Evolutionary conservation across 768 basidiomycete genomes (phyloP), one percentile per base, ranked within the genome.

Genomic region (Amanita pallidorosea): DNA sequence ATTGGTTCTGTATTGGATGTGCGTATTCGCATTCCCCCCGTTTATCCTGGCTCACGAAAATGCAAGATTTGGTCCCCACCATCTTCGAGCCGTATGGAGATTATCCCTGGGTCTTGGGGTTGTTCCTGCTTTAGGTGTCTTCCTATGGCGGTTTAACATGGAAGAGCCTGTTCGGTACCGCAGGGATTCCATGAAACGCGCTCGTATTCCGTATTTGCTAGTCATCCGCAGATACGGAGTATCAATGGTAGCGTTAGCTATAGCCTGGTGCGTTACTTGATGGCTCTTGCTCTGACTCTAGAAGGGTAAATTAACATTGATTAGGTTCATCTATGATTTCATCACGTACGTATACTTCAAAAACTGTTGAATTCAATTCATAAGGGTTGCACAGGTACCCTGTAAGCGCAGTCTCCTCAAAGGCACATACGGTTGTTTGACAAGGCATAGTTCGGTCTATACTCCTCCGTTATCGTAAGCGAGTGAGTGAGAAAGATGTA

Each of bases 1-100:
- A 12, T 72, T 94, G 5, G 85, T 94, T 23, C 70, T 92, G 27
- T 88, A 80, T 60, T 92, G 89, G 91, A 94, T 94, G 83, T 88
- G 54, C 41, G 83, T 68, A 17, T 42, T 20, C 22, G 46, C 42
- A 3, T 7, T 18, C 7, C 8, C n/a, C 4, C 13, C 17, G 5
- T 40, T 9, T 7, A 2, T 36, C 38, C 12, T 20, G 8, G 15
- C 36, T 46, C 15, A 47, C 29, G 27, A 41, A 15, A 33, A 23
- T 12, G 27, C 41, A 17, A 88, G 85, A 58, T 92, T 86, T 54
- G 87, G 88, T 29, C 59, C 76, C 37, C 66, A 87, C 54, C 91
- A 93, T 61, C 79, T 94, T 38, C 78, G 85, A 23, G 86, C 85
- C 2, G 85, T 90, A 4, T 95, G 91, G 91, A 82, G 92, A 46